Conservation (phyloP, 208 protist species). For the Leishmania tropica region DNA sequence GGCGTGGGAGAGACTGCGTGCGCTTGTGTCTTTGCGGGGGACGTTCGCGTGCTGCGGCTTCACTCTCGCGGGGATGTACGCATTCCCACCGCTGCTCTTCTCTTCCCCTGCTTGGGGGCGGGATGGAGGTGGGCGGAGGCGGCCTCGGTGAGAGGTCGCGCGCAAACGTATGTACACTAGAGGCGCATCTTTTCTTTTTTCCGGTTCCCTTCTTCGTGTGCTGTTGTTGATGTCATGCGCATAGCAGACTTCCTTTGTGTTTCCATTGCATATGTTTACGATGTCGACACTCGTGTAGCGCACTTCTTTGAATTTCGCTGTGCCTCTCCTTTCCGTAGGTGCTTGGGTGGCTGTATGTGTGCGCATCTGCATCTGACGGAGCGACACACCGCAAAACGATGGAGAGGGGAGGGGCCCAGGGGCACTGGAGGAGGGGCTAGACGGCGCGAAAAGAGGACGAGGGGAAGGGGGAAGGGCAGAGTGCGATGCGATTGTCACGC, state of each 20-base stretch:
- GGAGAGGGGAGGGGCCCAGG: not conserved
- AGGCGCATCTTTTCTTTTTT: not conserved
- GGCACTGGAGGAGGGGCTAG: not conserved
- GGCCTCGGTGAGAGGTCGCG: not conserved
- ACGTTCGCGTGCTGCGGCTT: not conserved
- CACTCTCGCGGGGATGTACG: not conserved
- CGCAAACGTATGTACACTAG: not conserved
- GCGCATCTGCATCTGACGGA: not conserved
- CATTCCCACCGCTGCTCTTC: not conserved
- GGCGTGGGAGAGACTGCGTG: not conserved
- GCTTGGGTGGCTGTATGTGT: not conserved
- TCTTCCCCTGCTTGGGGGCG: not conserved
- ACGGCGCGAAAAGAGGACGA: not conserved
- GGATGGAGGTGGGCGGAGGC: not conserved
- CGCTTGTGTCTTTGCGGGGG: not conserved
- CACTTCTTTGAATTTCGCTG: not conserved
- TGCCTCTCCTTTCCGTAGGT: too few relatives aligned
- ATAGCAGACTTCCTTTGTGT: not conserved
- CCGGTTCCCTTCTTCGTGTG: not conserved
- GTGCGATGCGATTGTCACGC: not conserved
- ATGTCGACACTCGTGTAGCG: not conserved
- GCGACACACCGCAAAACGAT: not conserved
- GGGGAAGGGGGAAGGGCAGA: not conserved
- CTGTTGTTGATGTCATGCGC: not conserved
- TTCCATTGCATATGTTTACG: not conserved